phyloP scores from a whole-genome alignment of 2,329 filamentous ascomycete species.

The Pseudopithomyces chartarum region DNA sequence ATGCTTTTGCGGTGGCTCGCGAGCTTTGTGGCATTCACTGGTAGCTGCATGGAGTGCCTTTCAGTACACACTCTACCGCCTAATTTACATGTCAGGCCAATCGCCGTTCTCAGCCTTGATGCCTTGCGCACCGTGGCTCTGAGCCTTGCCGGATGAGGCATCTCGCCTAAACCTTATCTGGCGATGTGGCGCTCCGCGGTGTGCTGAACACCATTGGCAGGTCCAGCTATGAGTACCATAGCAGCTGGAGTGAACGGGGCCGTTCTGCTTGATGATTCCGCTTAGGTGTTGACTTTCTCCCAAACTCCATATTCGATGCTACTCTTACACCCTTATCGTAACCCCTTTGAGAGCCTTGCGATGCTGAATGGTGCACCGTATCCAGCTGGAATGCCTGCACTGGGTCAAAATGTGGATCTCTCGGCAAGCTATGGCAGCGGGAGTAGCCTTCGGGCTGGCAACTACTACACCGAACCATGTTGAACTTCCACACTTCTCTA shows the following conservation, averaged over 20 bases:
- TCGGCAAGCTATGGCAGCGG: constrained; percentile 44
- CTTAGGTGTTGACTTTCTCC: constrained; percentile 27
- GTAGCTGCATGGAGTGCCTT: constrained; percentile 28
- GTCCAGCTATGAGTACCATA: constrained; percentile 21
- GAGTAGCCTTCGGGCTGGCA: constrained; percentile 36
- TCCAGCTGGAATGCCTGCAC: constrained; percentile 44
- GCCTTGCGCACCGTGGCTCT: constrained; percentile 19
- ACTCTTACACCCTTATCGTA: constrained; percentile 38
- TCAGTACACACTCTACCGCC: constrained; percentile 35
- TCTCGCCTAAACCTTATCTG: constrained; percentile 23
- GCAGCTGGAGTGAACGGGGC: constrained; percentile 4
- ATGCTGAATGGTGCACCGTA: constrained; percentile 40
- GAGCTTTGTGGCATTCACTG: constrained; percentile 32
- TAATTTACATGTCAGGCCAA: constrained; percentile 39
- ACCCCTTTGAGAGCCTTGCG: constrained; percentile 28
- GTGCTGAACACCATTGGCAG: constrained; percentile 34
- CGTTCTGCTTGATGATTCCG: constrained; percentile 22
- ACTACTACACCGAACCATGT: constrained; percentile 34
- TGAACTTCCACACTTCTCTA: constrained; percentile 13
- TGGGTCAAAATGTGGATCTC: constrained; percentile 40
- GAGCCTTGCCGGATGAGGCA: constrained; percentile 35
- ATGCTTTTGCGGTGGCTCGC: constrained; percentile 21
- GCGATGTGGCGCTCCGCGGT: constrained; percentile 30
- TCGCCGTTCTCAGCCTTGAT: constrained; percentile 26
- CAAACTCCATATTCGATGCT: constrained; percentile 24